Base-by-base conservation (phyloP, 805 yeast genomes). In the Wickerhamomyces silvicola region DNA sequence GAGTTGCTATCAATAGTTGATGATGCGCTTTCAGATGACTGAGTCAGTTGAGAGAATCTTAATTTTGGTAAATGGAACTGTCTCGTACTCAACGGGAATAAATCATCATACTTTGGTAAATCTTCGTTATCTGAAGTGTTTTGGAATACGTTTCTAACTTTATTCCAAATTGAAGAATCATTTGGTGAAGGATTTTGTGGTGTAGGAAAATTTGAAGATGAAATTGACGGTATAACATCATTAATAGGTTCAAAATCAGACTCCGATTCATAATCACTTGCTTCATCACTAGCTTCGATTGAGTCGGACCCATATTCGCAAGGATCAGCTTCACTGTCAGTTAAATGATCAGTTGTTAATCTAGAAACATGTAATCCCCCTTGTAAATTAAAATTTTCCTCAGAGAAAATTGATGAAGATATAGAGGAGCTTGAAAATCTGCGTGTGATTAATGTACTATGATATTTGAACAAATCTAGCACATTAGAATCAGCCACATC, bases 61-160 rank as follows among this genome's bases (percentile, higher is more conserved):
- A 43, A 23, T 32, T 37, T 43, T 27, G 45, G 38, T 7, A 47
- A 15, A 6, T 38, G 30, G 31, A 43, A 39, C 10, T 36, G 39
- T 20, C 35, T 39, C 3, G 41, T 27, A 17, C 21, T 14, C 31
- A 42, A 59, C 21, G 92, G 94, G 64, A 75, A 82, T 24, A 82
- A 64, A 38, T 82, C 94, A 45, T 81, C 84, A 50, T 82, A 82
- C 13, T 74, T 68, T 4, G 94, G 94, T 42, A 82, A 65, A 14
- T 60, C 68, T 18, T 74, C 78, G 30, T 24, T 38, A 10, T 28
- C 22, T 15, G 22, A 19, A 5, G 30, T 11, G 14, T 22, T 22
- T 11, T 49, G 48, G 32, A 61, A 46, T 13, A 54, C 62, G 32
- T 46, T 58, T 30, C 60, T 39, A 41, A 62, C 54, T 35, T 62